phyloP scores from a whole-genome alignment of 495 filamentous ascomycete species.

The Podospora tetraspora region DNA sequence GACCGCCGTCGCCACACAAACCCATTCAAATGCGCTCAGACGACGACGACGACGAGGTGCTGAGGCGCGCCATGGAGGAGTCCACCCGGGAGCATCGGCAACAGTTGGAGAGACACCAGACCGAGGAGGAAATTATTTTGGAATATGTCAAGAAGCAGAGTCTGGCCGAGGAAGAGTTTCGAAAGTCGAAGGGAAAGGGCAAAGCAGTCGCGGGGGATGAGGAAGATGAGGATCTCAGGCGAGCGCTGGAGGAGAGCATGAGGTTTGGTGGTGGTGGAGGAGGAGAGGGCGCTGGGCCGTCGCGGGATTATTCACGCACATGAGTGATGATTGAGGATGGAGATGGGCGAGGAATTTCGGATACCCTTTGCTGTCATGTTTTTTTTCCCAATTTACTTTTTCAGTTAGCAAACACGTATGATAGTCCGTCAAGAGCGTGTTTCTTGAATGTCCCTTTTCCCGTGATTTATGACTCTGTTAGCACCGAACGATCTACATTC shows the following conservation, averaged over 20 bases:
- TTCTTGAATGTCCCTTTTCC: background rate
- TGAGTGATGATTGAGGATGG: background rate
- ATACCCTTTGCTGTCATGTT: background rate
- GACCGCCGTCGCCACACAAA: slow-evolving; percentile 11
- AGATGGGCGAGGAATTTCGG: background rate
- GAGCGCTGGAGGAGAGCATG: slow-evolving; percentile 46
- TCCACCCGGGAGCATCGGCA: slow-evolving; percentile 38
- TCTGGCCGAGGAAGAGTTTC: slow-evolving; percentile 57
- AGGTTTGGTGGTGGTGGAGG: slow-evolving; percentile 19
- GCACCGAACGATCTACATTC: background rate
- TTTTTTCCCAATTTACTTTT: background rate
- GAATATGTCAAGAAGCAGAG: slow-evolving; percentile 77
- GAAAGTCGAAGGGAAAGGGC: slow-evolving; percentile 24
- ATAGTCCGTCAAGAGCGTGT: background rate
- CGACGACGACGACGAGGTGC: slow-evolving; percentile 40
- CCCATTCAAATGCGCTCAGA: slow-evolving; percentile 42
- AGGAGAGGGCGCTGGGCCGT: slow-evolving; percentile 6
- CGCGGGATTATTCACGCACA: background rate
- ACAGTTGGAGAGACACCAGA: slow-evolving; percentile 40
- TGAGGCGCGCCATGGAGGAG: slow-evolving; percentile 44
- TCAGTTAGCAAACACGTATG: background rate
- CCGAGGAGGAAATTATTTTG: slow-evolving; percentile 68
- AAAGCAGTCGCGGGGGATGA: slow-evolving; percentile 4
- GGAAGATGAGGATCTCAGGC: slow-evolving; percentile 38
- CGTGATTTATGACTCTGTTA: background rate